Evolutionary conservation across 2,329 filamentous ascomycete species (phyloP).

Genomic region (Penicillium italicum): DNA sequence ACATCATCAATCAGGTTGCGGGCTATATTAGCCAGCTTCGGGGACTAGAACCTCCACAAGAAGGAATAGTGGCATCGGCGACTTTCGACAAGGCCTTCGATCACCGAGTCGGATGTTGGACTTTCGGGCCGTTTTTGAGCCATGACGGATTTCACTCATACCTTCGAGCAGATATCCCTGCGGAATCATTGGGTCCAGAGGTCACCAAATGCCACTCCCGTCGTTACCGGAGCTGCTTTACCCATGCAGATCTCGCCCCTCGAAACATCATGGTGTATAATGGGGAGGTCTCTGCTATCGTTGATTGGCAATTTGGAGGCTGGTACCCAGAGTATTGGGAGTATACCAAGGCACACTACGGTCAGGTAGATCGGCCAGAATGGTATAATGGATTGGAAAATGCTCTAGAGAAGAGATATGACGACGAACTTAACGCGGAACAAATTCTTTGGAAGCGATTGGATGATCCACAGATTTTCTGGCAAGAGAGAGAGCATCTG

Average conservation of each 20-base stretch:
- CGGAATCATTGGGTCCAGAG: not conserved
- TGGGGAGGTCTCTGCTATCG: not conserved
- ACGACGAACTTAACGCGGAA: not conserved
- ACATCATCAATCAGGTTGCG: not conserved
- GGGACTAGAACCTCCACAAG: not conserved
- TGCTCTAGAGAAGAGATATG: not conserved
- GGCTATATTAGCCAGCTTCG: not conserved
- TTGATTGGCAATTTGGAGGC: not conserved
- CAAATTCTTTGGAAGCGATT: not conserved
- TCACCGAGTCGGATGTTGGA: not conserved
- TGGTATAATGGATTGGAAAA: not conserved
- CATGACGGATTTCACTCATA: not conserved
- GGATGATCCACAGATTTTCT: not conserved
- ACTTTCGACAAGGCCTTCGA: not conserved
- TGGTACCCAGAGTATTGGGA: constrained; percentile 6
- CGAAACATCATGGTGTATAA: not conserved
- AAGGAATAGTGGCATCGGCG: not conserved
- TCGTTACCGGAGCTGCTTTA: not conserved
- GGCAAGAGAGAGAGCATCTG: not conserved
- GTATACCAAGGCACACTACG: not conserved
- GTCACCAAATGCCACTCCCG: not conserved
- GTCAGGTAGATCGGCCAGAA: not conserved
- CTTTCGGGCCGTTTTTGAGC: not conserved
- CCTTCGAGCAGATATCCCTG: not conserved
- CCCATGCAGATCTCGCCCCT: not conserved